Conservation (phyloP, 257 asterid species). For the Coffea canephora region DNA sequence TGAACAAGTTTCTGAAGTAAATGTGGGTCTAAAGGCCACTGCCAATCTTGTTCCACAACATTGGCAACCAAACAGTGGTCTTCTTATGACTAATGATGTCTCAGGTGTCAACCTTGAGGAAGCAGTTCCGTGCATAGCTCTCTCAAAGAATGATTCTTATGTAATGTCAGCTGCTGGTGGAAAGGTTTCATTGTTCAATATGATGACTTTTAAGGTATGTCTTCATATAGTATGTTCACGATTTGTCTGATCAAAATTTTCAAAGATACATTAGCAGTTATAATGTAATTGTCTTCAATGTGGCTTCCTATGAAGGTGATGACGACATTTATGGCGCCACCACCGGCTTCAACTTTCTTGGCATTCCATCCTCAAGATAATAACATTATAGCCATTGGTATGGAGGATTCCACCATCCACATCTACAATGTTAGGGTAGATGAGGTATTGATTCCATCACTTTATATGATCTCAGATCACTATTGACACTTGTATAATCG, state of each 20-base stretch:
- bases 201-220: constrained; percentile 43
- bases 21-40: constrained; percentile 28
- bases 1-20: constrained; percentile 20
- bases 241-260: neutral
- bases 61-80: constrained; percentile 43
- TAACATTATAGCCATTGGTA: constrained; percentile 91
- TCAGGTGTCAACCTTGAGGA: constrained; percentile 36
- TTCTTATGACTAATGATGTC: constrained; percentile 35
- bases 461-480: neutral
- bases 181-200: constrained; percentile 35
- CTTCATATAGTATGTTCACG: neutral
- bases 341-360: constrained; percentile 88
- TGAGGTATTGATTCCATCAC: constrained; percentile 49
- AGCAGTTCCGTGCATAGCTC: constrained; percentile 42
- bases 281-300: constrained; percentile 14
- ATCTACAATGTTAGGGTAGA: constrained; percentile 89
- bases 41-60: constrained; percentile 35
- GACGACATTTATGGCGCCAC: constrained; percentile 99
- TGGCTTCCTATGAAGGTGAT: constrained; percentile 50
- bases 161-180: constrained; percentile 45
- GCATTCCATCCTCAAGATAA: constrained; percentile 97
- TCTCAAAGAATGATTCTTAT: constrained; percentile 38
- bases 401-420: constrained; percentile 98
- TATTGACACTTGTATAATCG: neutral
- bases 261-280: neutral